phyloP scores from a whole-genome alignment of 257 asterid genomes.

The Salvia splendens region DNA sequence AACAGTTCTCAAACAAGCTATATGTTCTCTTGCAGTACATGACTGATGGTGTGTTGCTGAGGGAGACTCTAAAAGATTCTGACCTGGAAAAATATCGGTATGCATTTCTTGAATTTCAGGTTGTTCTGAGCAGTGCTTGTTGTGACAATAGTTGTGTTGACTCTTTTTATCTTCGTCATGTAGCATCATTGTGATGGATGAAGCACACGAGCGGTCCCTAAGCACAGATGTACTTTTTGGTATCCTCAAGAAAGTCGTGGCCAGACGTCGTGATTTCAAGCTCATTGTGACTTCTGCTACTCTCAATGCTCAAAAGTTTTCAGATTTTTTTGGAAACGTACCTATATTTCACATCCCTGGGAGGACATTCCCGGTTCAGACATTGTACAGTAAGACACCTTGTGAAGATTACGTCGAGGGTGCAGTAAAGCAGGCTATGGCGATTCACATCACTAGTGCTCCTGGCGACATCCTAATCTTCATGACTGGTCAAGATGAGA shows the following conservation, averaged over 20 bases:
- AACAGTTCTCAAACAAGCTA: slow-evolving; percentile 10
- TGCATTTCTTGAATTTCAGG: slow-evolving; percentile 24
- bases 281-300: slow-evolving; percentile 99
- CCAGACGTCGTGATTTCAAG: slow-evolving; percentile 93
- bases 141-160: slow-evolving; percentile 6
- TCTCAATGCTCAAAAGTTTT: slow-evolving; percentile 86
- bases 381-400: slow-evolving; percentile 76
- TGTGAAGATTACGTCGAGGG: slow-evolving; percentile 97
- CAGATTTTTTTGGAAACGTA: slow-evolving; percentile 92
- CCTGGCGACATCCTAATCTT: slow-evolving; percentile 98
- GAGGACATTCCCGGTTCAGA: slow-evolving; percentile 88
- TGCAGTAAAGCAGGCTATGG: slow-evolving; percentile 94
- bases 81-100: slow-evolving; percentile 95
- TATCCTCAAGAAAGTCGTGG: slow-evolving; percentile 91
- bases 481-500: slow-evolving; percentile 99
- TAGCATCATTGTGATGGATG: slow-evolving; percentile 93
- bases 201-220: slow-evolving; percentile 94
- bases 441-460: slow-evolving; percentile 87
- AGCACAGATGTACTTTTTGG: slow-evolving; percentile 93
- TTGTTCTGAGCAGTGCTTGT: slow-evolving; percentile 1
- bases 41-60: slow-evolving; percentile 98
- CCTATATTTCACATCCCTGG: slow-evolving; percentile 97
- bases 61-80: slow-evolving; percentile 92
- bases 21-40: slow-evolving; percentile 64
- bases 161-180: slow-evolving; percentile 28